Conservation (phyloP, 805 yeast genomes). For the Priceomyces melissophilus region DNA sequence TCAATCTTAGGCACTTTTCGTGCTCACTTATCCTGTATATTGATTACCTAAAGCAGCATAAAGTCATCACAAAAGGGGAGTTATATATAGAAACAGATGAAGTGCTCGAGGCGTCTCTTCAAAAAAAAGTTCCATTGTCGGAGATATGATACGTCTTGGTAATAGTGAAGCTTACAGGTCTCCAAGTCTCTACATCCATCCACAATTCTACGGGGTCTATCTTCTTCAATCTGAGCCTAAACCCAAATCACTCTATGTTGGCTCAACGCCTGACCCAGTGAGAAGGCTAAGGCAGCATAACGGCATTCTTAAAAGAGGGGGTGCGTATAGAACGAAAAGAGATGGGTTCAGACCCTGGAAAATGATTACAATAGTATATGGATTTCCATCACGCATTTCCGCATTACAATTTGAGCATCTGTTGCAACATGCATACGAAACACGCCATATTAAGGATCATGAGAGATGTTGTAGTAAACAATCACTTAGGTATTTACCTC, state of each 20-base stretch:
- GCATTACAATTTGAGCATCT: conserved; percentile 84
- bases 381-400: conserved; percentile 64
- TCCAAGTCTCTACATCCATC: conserved; percentile 6
- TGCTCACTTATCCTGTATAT: too few species aligned
- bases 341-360: conserved; percentile 70
- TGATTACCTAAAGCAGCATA: too few species aligned
- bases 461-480: conserved; percentile 36
- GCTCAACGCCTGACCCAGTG: conserved; percentile 77
- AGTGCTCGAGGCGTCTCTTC: too few species aligned
- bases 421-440: conserved; percentile 68
- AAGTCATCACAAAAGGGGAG: too few species aligned
- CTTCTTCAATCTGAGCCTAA: conserved; percentile 58
- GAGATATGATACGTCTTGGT: too few species aligned
- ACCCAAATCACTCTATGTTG: conserved; percentile 64
- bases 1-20: too few species aligned
- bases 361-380: conserved; percentile 59
- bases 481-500: conserved; percentile 41
- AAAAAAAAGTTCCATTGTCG: too few species aligned
- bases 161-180: too few species aligned
- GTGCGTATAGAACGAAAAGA: conserved; percentile 65
- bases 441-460: conserved; percentile 51
- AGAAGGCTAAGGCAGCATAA: conserved; percentile 73
- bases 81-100: too few species aligned
- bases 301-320: conserved; percentile 60
- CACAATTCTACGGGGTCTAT: conserved; percentile 67